Evolutionary conservation across 169 alveolate genomes (phyloP).

Genomic region (Plasmodium fragile): DNA sequence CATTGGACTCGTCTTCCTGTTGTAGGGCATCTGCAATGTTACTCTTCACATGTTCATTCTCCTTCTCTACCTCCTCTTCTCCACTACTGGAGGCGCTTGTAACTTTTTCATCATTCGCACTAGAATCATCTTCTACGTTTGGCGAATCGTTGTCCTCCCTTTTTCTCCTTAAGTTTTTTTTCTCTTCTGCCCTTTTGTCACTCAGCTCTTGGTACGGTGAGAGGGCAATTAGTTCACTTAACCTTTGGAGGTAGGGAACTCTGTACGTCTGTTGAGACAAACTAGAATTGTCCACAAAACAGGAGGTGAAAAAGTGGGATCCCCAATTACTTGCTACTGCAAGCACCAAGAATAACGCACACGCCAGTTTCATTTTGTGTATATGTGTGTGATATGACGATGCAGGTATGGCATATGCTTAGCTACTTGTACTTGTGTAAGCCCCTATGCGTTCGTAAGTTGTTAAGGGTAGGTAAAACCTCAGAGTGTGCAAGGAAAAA

Average conservation of each 20-base stretch:
- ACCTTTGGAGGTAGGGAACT: background rate
- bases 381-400: background rate
- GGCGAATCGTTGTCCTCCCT: background rate
- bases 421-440: background rate
- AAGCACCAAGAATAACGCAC: constrained; percentile 26
- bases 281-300: background rate
- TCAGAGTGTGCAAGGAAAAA: background rate
- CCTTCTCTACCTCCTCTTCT: background rate
- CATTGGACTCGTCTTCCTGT: background rate
- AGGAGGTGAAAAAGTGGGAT: constrained; percentile 1
- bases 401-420: background rate
- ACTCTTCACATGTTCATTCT: background rate
- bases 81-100: background rate
- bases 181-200: constrained; percentile 18
- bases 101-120: background rate
- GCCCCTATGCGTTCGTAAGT: background rate
- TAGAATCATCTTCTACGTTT: background rate
- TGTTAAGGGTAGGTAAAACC: background rate
- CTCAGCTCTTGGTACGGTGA: background rate
- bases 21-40: background rate
- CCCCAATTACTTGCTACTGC: constrained; percentile 27
- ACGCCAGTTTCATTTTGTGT: constrained; percentile 37
- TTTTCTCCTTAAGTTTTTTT: constrained; percentile 41
- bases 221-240: background rate
- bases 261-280: background rate